phyloP scores from a whole-genome alignment of 2,329 filamentous ascomycete genomes.

The Whalleya microplaca region DNA sequence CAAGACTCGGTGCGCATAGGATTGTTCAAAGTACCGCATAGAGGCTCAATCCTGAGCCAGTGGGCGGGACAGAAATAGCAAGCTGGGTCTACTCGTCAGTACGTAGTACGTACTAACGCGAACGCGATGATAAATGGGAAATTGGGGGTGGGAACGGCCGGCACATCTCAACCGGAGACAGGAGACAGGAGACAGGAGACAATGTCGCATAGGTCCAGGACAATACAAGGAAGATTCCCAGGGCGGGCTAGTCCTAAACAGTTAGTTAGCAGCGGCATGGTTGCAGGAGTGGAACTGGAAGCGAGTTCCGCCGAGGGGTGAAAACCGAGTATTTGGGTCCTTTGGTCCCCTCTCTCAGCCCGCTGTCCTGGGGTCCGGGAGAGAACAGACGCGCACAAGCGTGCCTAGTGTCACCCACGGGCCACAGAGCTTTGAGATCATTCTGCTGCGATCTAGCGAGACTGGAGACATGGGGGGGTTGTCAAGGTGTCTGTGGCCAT shows the following conservation, averaged over 20 bases:
- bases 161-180: background rate
- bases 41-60: too few relatives aligned
- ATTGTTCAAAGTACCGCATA: too few relatives aligned
- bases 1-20: slow-evolving; percentile 10
- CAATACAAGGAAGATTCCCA: slow-evolving; percentile 16
- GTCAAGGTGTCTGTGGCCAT: too few relatives aligned
- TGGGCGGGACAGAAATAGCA: too few relatives aligned
- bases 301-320: slow-evolving; percentile 27
- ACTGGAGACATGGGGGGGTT: slow-evolving; percentile 22
- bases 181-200: slow-evolving; percentile 11
- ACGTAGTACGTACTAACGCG: background rate
- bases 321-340: slow-evolving; percentile 40
- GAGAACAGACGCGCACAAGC: slow-evolving; percentile 10
- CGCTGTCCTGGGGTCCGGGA: slow-evolving; percentile 27
- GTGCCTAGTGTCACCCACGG: background rate
- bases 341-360: slow-evolving; percentile 22
- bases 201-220: slow-evolving; percentile 18
- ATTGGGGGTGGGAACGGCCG: too few relatives aligned
- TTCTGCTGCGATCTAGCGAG: slow-evolving; percentile 27
- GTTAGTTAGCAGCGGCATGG: slow-evolving; percentile 24
- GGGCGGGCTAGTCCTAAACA: slow-evolving; percentile 24
- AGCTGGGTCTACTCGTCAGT: background rate
- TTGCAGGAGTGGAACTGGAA: slow-evolving; percentile 32
- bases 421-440: slow-evolving; percentile 12
- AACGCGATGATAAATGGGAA: too few relatives aligned